Percentiles rank a stretch among this genome's conserved stretches.
phyloP scores from a whole-genome alignment of 2,329 filamentous ascomycete genomes.

The Fusarium sambucinum region DNA sequence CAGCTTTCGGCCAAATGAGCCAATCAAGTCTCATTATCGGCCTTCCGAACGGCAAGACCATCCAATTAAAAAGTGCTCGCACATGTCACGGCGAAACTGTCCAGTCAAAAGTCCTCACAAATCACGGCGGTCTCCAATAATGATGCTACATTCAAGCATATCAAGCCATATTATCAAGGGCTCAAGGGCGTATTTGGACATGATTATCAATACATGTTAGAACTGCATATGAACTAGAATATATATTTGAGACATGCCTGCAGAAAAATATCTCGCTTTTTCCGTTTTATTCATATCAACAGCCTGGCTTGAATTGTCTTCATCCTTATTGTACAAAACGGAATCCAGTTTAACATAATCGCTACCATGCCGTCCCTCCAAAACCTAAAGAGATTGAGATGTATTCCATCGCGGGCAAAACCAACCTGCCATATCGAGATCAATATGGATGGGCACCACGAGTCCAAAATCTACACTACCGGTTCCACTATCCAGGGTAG shows the following conservation, averaged over 20 bases:
- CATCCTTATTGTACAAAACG: no score
- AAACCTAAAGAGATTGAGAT: background rate
- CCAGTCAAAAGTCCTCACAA: no score
- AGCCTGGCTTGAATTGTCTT: no score
- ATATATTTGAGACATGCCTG: background rate
- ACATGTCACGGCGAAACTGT: no score
- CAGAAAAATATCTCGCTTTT: no score
- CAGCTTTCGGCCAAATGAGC: background rate
- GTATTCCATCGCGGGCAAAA: background rate
- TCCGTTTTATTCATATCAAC: no score
- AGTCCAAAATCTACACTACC: background rate
- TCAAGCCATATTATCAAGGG: accelerated
- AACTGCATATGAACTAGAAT: accelerated
- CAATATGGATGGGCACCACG: background rate
- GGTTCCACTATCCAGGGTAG: background rate
- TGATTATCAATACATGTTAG: background rate
- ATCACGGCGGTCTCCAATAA: background rate
- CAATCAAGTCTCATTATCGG: accelerated
- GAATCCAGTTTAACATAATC: no score
- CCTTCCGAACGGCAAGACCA: accelerated
- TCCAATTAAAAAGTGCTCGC: conserved; percentile 22
- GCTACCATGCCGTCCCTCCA: accelerated
- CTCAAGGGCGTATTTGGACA: background rate
- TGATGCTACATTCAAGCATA: no score
- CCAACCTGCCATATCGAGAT: background rate